Base-by-base conservation (phyloP, 2,329 filamentous ascomycete species). In the Penicillium sp. region DNA sequence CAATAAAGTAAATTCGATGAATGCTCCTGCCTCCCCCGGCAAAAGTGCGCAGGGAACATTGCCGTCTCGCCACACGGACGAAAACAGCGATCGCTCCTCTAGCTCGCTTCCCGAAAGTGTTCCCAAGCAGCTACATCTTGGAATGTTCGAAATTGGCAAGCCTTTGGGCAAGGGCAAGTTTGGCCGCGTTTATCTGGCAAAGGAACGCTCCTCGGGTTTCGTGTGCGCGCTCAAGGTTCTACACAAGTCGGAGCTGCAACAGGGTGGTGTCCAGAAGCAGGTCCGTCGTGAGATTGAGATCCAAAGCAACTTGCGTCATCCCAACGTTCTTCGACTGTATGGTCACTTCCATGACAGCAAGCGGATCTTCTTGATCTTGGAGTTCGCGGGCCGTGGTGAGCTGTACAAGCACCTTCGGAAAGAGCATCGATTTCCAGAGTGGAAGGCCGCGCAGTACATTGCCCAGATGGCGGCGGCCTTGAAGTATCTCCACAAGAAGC, bases 101-200 rank as follows among this genome's bases (percentile, higher is more conserved):
- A 48, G 56, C 30, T 59, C 71, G 6, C 63, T 82, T 37, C 69
- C 75, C 41, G 73, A 81, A 32, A 41, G 48, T 56, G 62, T 46
- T 37, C 64, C 69, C 3, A 72, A 68, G 39, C 60, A 87, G 51
- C 89, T 89, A 66, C 86, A 94, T 60, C 77, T 95, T 3, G 85
- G 86, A 65, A 93, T 93, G 85, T 94, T 94, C 62, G 88, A 95
- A 64, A 94, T 93, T 48, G 85, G 85, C 26, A 84, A 86, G 51
- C 85, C 85, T 1, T 71, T 93, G 3, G 85, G 85, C 36, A 92
- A 92, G 67, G 85, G 85, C 47, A 93, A 92, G 61, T 93, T 92
- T 57, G 85, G 85, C 1, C 77, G 85, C 30, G 86, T 93, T 2
- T 93, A 93, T 60, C 77, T 93, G 17, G 85, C 85, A 32, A 82